These are phyloP conservation scores for Debaryomyces singareniensis DNA, from an alignment of 1,139 yeast species.

Conservation along the genomic window DNA sequence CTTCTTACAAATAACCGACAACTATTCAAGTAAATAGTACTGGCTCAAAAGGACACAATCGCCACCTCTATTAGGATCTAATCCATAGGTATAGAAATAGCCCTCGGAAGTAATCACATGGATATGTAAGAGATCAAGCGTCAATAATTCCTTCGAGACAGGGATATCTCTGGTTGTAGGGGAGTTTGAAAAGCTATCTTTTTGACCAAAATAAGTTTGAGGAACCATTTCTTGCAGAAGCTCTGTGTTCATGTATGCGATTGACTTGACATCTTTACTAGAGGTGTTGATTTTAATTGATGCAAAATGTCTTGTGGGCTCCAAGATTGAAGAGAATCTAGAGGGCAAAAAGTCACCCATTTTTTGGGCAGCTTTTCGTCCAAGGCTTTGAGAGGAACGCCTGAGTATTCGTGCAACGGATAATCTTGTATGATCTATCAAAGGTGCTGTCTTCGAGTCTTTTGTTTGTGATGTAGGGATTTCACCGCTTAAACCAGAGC, in stretches of 20 bases:
- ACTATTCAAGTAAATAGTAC: slow-evolving; percentile 46
- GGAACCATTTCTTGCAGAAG: slow-evolving; percentile 34
- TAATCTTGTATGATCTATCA: slow-evolving; percentile 62
- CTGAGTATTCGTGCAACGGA: slow-evolving; percentile 67
- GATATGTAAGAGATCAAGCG: slow-evolving; percentile 53
- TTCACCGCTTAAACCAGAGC: slow-evolving; percentile 25
- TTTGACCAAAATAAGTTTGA: slow-evolving; percentile 20
- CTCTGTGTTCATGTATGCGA: slow-evolving; percentile 50
- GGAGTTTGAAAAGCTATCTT: slow-evolving; percentile 11
- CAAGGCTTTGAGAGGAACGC: slow-evolving; percentile 50
- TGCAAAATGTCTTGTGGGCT: slow-evolving; percentile 92
- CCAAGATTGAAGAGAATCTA: slow-evolving; percentile 77
- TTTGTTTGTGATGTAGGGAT: slow-evolving; percentile 10
- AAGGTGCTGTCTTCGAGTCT: slow-evolving; percentile 49
- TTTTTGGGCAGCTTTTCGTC: slow-evolving; percentile 78
- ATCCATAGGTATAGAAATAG: slow-evolving; percentile 72
- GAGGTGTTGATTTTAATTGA: slow-evolving; percentile 74
- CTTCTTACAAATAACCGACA: too few species aligned
- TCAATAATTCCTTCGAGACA: slow-evolving; percentile 25
- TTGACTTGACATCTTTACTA: slow-evolving; percentile 54
- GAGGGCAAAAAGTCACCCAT: slow-evolving; percentile 86
- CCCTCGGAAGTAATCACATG: slow-evolving; percentile 88
- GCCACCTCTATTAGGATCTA: slow-evolving; percentile 89
- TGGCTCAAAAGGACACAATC: slow-evolving; percentile 81
- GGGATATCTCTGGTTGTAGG: slow-evolving; percentile 8